Conservation (phyloP, 768 basidiomycete genomes). For the Mycena rebaudengoi region DNA sequence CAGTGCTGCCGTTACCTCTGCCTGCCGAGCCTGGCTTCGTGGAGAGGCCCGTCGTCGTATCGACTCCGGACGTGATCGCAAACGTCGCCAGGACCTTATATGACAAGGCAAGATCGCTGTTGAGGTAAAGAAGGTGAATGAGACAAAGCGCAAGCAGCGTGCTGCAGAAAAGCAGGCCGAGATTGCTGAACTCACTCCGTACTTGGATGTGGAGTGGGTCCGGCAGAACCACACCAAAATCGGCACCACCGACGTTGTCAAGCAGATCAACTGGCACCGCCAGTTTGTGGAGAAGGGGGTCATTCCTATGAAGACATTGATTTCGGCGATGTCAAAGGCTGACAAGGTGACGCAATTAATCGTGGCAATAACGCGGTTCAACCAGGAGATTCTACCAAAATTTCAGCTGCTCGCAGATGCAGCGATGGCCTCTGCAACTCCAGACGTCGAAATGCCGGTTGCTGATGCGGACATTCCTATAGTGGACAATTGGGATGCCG, state of each 20-base stretch:
- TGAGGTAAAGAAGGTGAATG: neutral
- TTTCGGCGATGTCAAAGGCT: neutral
- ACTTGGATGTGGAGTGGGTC: neutral
- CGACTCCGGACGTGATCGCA: neutral
- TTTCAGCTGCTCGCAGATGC: neutral
- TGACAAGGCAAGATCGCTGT: neutral
- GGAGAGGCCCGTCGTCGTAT: neutral
- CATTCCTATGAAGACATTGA: neutral
- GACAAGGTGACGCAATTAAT: slow-evolving; percentile 6
- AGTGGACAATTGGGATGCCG: neutral
- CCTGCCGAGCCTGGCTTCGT: neutral
- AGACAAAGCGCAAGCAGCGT: neutral
- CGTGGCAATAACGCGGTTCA: neutral
- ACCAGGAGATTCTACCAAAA: neutral
- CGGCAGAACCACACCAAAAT: neutral
- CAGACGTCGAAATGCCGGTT: neutral
- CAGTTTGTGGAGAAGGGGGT: neutral
- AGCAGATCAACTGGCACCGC: slow-evolving; percentile 9
- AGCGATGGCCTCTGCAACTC: neutral
- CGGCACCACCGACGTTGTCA: neutral
- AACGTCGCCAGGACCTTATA: neutral
- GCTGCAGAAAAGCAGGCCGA: neutral
- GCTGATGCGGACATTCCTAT: neutral
- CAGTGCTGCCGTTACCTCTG: neutral
- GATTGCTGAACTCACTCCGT: neutral